These are phyloP conservation scores for Porphyrellus cyaneotinctus DNA, from an alignment of 768 basidiomycete species.

Conservation along the genomic window DNA sequence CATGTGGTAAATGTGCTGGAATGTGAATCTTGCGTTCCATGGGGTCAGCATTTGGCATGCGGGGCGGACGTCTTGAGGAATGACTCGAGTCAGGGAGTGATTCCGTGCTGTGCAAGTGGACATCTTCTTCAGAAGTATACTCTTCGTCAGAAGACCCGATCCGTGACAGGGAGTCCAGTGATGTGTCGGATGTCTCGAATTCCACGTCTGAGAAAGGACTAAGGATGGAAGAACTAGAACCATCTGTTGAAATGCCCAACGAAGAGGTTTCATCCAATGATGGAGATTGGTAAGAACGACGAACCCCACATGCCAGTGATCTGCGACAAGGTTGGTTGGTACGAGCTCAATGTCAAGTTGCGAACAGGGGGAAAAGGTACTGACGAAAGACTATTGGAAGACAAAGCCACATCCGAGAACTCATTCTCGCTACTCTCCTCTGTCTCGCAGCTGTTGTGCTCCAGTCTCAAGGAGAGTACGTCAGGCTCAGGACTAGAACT, in stretches of 20 bases:
- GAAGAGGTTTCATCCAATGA: no score
- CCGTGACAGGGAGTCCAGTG: slow-evolving; percentile 11
- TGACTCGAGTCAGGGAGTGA: slow-evolving; percentile 64
- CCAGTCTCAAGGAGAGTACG: background rate
- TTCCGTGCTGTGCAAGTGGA: slow-evolving; percentile 42
- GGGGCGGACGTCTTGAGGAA: slow-evolving; percentile 55
- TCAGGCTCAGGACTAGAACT: slow-evolving; percentile 20
- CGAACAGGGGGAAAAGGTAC: slow-evolving; percentile 23
- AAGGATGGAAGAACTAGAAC: slow-evolving; percentile 11
- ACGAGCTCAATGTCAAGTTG: background rate
- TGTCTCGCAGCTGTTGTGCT: background rate
- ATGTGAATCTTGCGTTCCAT: slow-evolving; percentile 51
- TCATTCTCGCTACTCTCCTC: slow-evolving; percentile 18
- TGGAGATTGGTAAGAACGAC: slow-evolving; percentile 13
- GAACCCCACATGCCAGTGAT: slow-evolving; percentile 10
- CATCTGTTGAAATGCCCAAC: background rate
- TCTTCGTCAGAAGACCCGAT: slow-evolving; percentile 45
- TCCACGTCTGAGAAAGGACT: slow-evolving; percentile 33
- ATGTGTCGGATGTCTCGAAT: slow-evolving; percentile 25
- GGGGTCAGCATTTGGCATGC: slow-evolving; percentile 29
- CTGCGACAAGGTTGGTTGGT: background rate
- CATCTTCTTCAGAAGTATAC: slow-evolving; percentile 59
- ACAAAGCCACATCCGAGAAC: slow-evolving; percentile 33
- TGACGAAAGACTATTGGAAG: slow-evolving; percentile 47
- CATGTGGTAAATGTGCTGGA: slow-evolving; percentile 49